Evolutionary conservation across 768 basidiomycete species (phyloP).

Genomic region (Leccinum pellstonianum): DNA sequence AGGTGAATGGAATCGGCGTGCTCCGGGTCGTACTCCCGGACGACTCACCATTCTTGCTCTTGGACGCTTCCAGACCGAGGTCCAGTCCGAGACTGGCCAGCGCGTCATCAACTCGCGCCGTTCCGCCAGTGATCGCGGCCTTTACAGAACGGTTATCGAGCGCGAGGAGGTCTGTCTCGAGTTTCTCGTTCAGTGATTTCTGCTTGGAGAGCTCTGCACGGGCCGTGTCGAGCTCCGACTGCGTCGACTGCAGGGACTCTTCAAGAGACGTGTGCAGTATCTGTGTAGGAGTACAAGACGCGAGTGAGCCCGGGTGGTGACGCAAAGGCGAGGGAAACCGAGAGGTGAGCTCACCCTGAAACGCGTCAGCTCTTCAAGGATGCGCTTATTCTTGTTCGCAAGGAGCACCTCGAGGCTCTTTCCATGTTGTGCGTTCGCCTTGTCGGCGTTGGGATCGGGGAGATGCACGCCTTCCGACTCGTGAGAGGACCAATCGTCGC

Average conservation of each 20-base stretch:
- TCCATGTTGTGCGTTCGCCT: slow-evolving; percentile 70
- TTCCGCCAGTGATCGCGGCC: slow-evolving; percentile 24
- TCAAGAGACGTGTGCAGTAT: slow-evolving; percentile 84
- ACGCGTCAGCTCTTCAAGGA: slow-evolving; percentile 39
- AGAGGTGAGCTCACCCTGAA: slow-evolving; percentile 30
- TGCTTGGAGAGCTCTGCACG: slow-evolving; percentile 75
- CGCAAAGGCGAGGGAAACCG: too few relatives aligned
- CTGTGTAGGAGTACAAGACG: slow-evolving; percentile 36
- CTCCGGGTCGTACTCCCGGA: slow-evolving; percentile 37
- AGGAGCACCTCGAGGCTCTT: slow-evolving; percentile 89
- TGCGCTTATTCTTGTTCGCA: slow-evolving; percentile 89
- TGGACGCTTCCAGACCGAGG: slow-evolving; percentile 13
- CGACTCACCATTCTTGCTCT: slow-evolving; percentile 21
- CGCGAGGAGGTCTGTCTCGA: slow-evolving; percentile 87
- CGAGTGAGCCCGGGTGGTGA: neutral
- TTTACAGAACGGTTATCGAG: slow-evolving; percentile 53
- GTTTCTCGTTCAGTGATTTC: slow-evolving; percentile 76
- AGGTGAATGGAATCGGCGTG: slow-evolving; percentile 68
- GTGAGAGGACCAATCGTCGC: slow-evolving; percentile 44
- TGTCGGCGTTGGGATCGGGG: slow-evolving; percentile 87
- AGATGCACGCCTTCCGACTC: slow-evolving; percentile 58
- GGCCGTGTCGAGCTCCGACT: slow-evolving; percentile 57
- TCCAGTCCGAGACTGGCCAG: slow-evolving; percentile 76
- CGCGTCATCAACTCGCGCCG: slow-evolving; percentile 46
- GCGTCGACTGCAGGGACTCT: slow-evolving; percentile 54